Evolutionary conservation across 345 rosid genomes (phyloP), one percentile per base, ranked within the genome.

Genomic region (Gossypium rotundifolium): DNA sequence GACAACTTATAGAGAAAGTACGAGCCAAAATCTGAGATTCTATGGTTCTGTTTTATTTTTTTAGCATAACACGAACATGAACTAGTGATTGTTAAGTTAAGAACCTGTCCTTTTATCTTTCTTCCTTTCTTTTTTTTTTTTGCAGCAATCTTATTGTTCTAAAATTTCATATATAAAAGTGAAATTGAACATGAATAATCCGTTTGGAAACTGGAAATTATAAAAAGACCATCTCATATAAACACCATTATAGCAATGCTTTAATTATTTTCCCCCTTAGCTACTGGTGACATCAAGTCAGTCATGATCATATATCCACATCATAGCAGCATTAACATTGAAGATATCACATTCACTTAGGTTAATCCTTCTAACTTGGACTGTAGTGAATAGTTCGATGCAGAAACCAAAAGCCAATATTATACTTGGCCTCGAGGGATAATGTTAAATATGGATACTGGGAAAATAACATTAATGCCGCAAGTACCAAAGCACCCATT

Each of bases 1-100:
- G 96, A 79, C 92, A 89, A 77, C 92, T 95, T 54, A 83, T 89
- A 5, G 90, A 48, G 55, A 79, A 90, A 86, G 94, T 83, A n/a
- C 78, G 86, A 82, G 84, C 99, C 29, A 95, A 88, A 71, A 83
- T 93, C 51, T 95, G 76, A 64, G 17, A 27, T 61, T 3, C 67
- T 72, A 29, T 46, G 40, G 38, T 29, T 71, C 2, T 55, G 48
- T 6, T 33, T 33, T 33, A 7, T 67, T 46, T 68, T 22, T 45
- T 45, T 13, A 29, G 2, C 57, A 23, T 11, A 23, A 23, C 42
- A 48, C 0, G 71, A 48, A 48, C 38, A 46, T 7, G 48, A 67
- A 67, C 20, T 23, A 23, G 40, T 13, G 40, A 0, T 54, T 53
- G 58, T 48, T 23, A 14, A 23, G 20, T 23, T 66, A 16, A 66